Conservation (phyloP, 371 early-diverging fungal species). For the Mucor velutinosus region DNA sequence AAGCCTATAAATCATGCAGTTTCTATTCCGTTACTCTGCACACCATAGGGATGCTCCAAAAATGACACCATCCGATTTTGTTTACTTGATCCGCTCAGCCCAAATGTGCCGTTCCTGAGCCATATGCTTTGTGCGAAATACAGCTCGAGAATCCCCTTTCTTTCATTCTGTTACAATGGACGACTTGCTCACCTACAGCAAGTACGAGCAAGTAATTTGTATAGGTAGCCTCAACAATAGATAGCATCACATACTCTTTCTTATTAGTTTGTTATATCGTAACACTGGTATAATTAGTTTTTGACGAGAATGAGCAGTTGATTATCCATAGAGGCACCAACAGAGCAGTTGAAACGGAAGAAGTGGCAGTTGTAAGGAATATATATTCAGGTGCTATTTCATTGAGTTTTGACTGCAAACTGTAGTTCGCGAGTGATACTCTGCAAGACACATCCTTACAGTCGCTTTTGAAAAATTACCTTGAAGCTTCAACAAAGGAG, state of each 20-base stretch:
- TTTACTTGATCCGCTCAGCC: neutral
- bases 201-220: neutral
- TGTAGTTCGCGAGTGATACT: neutral
- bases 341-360: neutral
- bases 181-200: neutral
- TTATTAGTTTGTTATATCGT: neutral
- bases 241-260: neutral
- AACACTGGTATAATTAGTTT: neutral
- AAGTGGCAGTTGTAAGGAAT: neutral
- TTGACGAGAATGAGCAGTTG: neutral
- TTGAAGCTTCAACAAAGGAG: neutral
- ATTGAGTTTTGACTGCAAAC: neutral
- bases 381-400: too few relatives aligned
- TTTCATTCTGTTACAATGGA: neutral
- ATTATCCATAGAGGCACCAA: neutral
- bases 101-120: neutral
- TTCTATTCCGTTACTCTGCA: too few relatives aligned
- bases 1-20: too few relatives aligned
- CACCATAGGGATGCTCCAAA: neutral
- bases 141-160: neutral
- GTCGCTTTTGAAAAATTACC: neutral
- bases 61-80: neutral
- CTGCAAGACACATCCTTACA: neutral
- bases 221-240: neutral
- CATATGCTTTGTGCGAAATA: neutral